Evolutionary conservation across 1,139 yeast species (phyloP), one percentile per base, ranked within the genome.

Genomic region (Suhomyces anneliseae): DNA sequence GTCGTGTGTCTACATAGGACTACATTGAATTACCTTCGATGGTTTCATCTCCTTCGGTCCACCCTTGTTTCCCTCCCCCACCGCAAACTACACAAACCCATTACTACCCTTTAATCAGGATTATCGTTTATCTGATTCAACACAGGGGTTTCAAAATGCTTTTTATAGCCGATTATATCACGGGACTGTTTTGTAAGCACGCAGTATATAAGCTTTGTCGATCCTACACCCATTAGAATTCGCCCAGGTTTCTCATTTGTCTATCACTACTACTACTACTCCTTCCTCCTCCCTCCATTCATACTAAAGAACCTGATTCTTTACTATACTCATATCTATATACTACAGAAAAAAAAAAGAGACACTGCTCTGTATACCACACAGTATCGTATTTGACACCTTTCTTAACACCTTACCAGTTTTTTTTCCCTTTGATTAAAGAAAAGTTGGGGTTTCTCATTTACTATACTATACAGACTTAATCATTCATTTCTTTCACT

Each of bases 21-120:
- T 19, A 19, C 24, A 19, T 19, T 19, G 24, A 19, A 19, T 4
- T 19, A 19, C 24, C 24, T 19, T 19, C 36, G 36, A n/a, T 5
- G 15, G 36, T 11, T 10, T 38, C 39, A 36, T 40, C 42, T 39
- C 43, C 37, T 42, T 32, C 40, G 14, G 34, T 4, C 14, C 32
- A 27, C 37, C n/a, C 40, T 31, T 34, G 27, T 14, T 38, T 12
- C 6, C 8, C 40, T 37, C 45, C 34, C 34, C 42, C 38, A 43
- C 47, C 44, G 48, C 48, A 45, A 45, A 40, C 39, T 40, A 43
- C 51, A 48, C 51, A 46, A 45, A 48, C 14, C 36, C 36, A n/a
- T 6, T 34, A 34, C 36, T 34, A 37, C 48, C 44, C 45, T 49
- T 40, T 46, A 46, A 46, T 46, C 52, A 46, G 50, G 48, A 46